These are phyloP conservation scores for Alternaria burnsii DNA, from an alignment of 2,329 filamentous ascomycete species.

Conservation along the genomic window DNA sequence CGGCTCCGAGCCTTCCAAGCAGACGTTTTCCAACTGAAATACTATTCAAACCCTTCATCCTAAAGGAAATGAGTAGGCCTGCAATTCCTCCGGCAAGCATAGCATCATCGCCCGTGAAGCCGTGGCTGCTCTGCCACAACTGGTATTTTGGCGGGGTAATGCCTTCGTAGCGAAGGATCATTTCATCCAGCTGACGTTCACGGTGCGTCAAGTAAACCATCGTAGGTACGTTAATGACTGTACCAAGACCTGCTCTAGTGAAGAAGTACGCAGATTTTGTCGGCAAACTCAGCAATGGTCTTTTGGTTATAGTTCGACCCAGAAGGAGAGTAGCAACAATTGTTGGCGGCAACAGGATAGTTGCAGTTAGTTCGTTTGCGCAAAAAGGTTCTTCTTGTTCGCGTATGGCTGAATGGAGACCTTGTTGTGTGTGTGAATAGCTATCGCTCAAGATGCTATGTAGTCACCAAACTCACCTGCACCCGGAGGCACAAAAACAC, in stretches of 20 bases:
- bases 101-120: background rate
- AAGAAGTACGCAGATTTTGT: background rate
- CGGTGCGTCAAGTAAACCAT: background rate
- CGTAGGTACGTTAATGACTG: background rate
- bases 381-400: background rate
- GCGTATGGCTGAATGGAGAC: background rate
- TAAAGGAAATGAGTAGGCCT: background rate
- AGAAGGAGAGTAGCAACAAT: background rate
- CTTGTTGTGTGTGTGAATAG: background rate
- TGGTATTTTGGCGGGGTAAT: background rate
- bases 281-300: conserved; percentile 1
- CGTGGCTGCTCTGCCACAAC: background rate
- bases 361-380: background rate
- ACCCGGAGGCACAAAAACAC: background rate
- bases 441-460: background rate
- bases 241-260: background rate
- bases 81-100: background rate
- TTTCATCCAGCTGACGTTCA: background rate
- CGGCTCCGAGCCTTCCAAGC: background rate
- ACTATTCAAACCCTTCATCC: background rate
- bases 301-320: background rate
- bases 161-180: conserved; percentile 1
- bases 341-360: background rate
- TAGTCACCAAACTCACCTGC: background rate
- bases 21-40: background rate